Percentiles rank a stretch among this genome's conserved stretches.
Evolutionary conservation across 2,329 filamentous ascomycete species (phyloP).

Genomic region (Exserohilum turcica): DNA sequence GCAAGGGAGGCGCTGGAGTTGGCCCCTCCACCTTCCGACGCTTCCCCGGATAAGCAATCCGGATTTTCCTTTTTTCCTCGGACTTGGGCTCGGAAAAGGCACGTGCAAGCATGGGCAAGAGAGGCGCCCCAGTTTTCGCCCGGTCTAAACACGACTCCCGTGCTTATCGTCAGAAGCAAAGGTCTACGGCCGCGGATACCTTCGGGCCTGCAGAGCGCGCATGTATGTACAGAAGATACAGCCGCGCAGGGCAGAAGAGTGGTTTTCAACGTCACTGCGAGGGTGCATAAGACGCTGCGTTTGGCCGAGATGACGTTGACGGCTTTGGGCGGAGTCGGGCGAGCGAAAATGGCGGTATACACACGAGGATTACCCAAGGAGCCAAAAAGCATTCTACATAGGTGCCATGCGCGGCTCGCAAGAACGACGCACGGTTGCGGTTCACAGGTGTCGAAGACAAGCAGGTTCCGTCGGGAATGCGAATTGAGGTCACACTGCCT

Average conservation of each 20-base stretch:
- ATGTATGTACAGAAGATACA: not conserved
- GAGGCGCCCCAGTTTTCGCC: slow-evolving; percentile 2
- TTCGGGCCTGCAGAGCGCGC: not conserved
- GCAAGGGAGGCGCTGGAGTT: not conserved
- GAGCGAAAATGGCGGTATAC: slow-evolving; percentile 7
- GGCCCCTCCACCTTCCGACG: slow-evolving; percentile 7
- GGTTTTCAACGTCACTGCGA: slow-evolving; percentile 5
- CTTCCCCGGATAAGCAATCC: not conserved
- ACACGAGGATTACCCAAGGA: slow-evolving; percentile 1
- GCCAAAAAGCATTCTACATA: slow-evolving; percentile 4
- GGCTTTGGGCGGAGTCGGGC: not conserved
- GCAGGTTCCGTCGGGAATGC: slow-evolving; percentile 2
- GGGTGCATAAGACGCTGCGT: slow-evolving; percentile 1
- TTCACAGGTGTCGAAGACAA: slow-evolving; percentile 1
- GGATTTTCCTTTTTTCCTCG: slow-evolving; percentile 1
- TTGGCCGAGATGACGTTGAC: slow-evolving; percentile 1
- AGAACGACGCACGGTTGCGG: slow-evolving; percentile 12
- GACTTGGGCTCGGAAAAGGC: slow-evolving; percentile 2
- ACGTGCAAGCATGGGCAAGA: not conserved
- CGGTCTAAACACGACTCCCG: not conserved
- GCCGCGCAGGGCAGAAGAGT: slow-evolving; percentile 9
- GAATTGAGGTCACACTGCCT: slow-evolving; percentile 14
- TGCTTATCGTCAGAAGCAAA: slow-evolving; percentile 9
- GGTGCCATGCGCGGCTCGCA: slow-evolving; percentile 4
- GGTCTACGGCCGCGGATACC: slow-evolving; percentile 24